phyloP scores from a whole-genome alignment of 2,329 filamentous ascomycete genomes.

The Annulohypoxylon truncatum region DNA sequence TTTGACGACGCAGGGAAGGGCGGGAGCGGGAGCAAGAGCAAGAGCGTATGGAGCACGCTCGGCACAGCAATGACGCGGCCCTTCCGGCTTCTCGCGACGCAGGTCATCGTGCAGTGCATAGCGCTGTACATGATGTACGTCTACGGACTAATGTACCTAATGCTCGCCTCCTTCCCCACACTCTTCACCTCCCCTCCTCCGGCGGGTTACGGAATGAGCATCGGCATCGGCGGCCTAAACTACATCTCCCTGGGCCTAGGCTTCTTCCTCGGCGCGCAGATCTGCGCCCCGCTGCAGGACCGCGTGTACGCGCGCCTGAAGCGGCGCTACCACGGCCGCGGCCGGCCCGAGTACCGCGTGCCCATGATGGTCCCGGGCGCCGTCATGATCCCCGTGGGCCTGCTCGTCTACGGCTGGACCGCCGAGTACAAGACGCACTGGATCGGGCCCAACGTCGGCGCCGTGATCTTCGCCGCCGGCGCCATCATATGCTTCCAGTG shows the following conservation, averaged over 20 bases:
- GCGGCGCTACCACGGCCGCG: conserved; percentile 53
- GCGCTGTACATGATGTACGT: conserved; percentile 66
- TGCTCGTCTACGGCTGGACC: conserved; percentile 61
- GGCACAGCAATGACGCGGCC: conserved; percentile 60
- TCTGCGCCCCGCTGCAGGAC: conserved; percentile 59
- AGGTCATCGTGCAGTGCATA: conserved; percentile 64
- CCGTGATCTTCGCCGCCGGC: conserved; percentile 53
- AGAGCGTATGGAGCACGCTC: conserved; percentile 48
- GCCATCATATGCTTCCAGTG: conserved; percentile 58
- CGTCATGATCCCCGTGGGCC: conserved; percentile 56
- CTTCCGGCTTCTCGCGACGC: conserved; percentile 62
- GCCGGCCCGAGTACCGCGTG: conserved; percentile 57
- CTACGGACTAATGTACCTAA: conserved; percentile 63
- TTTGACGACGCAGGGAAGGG: conserved; percentile 59
- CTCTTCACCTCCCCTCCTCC: conserved; percentile 53
- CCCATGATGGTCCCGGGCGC: conserved; percentile 57
- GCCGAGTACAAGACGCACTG: conserved; percentile 57
- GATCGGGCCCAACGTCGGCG: conserved; percentile 60
- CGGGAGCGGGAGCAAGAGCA: conserved; percentile 31
- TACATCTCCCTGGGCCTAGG: conserved; percentile 54
- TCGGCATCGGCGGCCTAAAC: conserved; percentile 53
- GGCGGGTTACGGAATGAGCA: conserved; percentile 49
- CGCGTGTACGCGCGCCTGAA: conserved; percentile 58
- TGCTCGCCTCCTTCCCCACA: conserved; percentile 61
- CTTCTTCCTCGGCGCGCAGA: conserved; percentile 53